Evolutionary conservation across 805 yeast species (phyloP).

Genomic region (Cyberlindnera xylosilytica): DNA sequence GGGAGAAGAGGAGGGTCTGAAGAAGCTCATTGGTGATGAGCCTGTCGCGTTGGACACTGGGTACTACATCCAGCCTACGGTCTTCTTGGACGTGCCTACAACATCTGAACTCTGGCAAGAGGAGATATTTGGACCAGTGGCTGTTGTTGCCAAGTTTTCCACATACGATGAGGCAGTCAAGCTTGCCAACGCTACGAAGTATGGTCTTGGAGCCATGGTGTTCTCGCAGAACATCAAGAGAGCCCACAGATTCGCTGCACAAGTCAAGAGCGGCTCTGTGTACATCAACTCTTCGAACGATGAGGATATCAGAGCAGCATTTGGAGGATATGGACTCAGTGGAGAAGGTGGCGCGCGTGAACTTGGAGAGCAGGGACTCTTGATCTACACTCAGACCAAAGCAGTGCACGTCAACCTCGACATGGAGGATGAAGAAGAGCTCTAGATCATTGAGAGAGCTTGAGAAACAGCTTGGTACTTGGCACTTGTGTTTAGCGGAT

Average conservation of each 20-base stretch:
- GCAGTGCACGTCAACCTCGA: constrained; percentile 69
- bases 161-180: constrained; percentile 65
- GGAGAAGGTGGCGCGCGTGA: constrained; percentile 71
- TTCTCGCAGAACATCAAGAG: constrained; percentile 62
- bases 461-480: too few relatives aligned
- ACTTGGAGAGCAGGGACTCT: constrained; percentile 70
- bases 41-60: constrained; percentile 43
- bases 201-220: constrained; percentile 82
- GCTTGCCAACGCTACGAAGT: constrained; percentile 68
- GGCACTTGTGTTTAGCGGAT: too few relatives aligned
- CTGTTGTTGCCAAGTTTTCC: constrained; percentile 59
- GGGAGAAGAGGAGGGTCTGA: constrained; percentile 50
- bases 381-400: constrained; percentile 70
- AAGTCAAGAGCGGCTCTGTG: constrained; percentile 62
- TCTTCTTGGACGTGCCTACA: constrained; percentile 68
- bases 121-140: constrained; percentile 90
- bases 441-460: too few relatives aligned
- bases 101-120: constrained; percentile 66
- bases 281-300: constrained; percentile 71
- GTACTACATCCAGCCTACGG: constrained; percentile 70
- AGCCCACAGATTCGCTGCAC: constrained; percentile 62
- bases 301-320: constrained; percentile 63
- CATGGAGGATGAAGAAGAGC: constrained; percentile 17
- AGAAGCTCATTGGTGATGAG: constrained; percentile 38
- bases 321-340: constrained; percentile 77